Evolutionary conservation across 1,284 basidiomycete genomes (phyloP), one percentile per base, ranked within the genome.

Genomic region (Flammula alnicola): DNA sequence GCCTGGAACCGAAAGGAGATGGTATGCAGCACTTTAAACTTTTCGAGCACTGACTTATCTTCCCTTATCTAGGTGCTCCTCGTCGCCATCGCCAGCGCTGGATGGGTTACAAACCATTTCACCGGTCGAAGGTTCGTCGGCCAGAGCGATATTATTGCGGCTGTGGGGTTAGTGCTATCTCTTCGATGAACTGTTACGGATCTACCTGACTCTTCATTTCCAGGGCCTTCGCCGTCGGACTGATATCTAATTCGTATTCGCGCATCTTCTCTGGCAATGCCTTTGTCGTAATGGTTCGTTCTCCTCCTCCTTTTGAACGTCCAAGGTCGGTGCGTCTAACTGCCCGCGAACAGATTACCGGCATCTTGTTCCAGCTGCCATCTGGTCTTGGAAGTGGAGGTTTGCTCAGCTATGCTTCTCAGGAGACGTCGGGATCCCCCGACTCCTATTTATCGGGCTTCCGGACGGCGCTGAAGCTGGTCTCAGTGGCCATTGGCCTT

Each of bases 301-400:
- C 33, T 42, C 36, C 20, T 29, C 8, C 30, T 27, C n/a, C 12
- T 36, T 23, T 47, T 55, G 10, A 8, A 5, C 23, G 16, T 26
- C 11, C 30, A 20, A 5, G 37, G n/a, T 25, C 30, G 25, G 44
- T 22, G 30, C 51, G 30, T 20, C 29, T 40, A 25, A 46, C 46
- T 17, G 19, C 44, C 20, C 12, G 32, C 23, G 14, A 11, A 14
- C 57, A 86, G 83, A 84, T 88, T 54, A 88, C 86, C 0, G 90
- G 91, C 39, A 91, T 95, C 48, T 74, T 95, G 12, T 91, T 94
- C 70, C 93, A 95, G 71, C 79, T 95, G 1, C 93, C 92, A 0
- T 90, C 88, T 9, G 93, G 92, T 46, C 77, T 95, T n/a, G 84
- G 86, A 5, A 90, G 85, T 49, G 88, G 89, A 20, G 91, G 93